Percentiles rank a stretch among this genome's conserved stretches.
Evolutionary conservation across 2,329 filamentous ascomycete species (phyloP).

Genomic region (Alternaria alternata): DNA sequence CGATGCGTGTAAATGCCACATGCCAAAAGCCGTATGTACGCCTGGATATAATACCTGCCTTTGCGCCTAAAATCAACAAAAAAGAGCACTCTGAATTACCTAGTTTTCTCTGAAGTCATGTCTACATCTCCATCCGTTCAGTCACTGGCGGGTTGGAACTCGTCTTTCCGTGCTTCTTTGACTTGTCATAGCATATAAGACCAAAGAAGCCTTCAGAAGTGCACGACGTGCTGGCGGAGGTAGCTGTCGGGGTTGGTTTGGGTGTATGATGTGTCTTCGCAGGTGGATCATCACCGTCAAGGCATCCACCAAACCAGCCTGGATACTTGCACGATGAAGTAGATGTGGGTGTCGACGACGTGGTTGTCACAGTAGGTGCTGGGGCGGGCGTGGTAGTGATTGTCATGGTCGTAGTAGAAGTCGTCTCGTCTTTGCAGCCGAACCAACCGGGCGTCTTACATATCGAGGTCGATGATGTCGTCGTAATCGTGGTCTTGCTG

Average conservation of each 20-base stretch:
- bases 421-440: slow-evolving; percentile 66
- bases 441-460: slow-evolving; percentile 70
- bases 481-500: slow-evolving; percentile 57
- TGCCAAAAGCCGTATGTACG: neutral
- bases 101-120: neutral
- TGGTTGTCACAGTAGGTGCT: slow-evolving; percentile 42
- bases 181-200: slow-evolving; percentile 41
- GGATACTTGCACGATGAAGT: slow-evolving; percentile 54
- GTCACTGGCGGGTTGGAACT: slow-evolving; percentile 13
- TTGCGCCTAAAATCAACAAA: slow-evolving; percentile 1
- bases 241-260: slow-evolving; percentile 25
- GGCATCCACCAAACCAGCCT: slow-evolving; percentile 59
- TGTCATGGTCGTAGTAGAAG: slow-evolving; percentile 41
- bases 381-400: slow-evolving; percentile 36
- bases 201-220: slow-evolving; percentile 42
- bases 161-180: slow-evolving; percentile 23
- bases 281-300: slow-evolving; percentile 59
- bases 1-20: neutral
- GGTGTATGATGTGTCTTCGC: slow-evolving; percentile 31
- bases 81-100: neutral
- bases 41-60: slow-evolving; percentile 21
- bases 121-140: slow-evolving; percentile 40
- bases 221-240: slow-evolving; percentile 28
- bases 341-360: slow-evolving; percentile 40
- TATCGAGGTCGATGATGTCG: slow-evolving; percentile 49